phyloP scores from a whole-genome alignment of 208 protist genomes.

The Trypanosoma lewisi region DNA sequence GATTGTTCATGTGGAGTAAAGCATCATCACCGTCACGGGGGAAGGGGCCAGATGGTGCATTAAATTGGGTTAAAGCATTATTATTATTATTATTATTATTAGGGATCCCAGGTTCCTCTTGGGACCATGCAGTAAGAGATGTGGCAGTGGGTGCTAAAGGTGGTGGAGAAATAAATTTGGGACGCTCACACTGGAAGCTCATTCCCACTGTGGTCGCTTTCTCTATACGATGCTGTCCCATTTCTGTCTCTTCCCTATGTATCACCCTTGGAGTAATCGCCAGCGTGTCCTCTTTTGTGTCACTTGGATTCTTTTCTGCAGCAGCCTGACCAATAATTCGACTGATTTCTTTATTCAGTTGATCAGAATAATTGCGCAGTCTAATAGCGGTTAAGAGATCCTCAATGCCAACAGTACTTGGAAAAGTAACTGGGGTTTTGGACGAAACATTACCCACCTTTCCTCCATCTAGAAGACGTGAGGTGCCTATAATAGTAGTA shows the following conservation, averaged over 20 bases:
- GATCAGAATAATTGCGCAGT: constrained; percentile 7
- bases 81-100: not conserved
- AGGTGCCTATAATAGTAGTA: not conserved
- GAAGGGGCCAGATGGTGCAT: not conserved
- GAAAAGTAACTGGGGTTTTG: not conserved
- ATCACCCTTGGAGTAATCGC: not conserved
- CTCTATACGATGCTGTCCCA: not conserved
- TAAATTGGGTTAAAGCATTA: not conserved
- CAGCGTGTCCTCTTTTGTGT: not conserved
- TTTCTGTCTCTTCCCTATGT: not conserved
- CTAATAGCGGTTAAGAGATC: constrained; percentile 1
- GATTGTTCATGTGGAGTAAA: not conserved
- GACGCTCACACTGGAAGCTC: not conserved
- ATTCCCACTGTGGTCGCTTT: not conserved
- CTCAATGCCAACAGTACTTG: constrained; percentile 3
- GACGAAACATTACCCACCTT: not conserved
- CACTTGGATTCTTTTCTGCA: not conserved
- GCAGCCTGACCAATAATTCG: not conserved
- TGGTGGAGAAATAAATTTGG: not conserved
- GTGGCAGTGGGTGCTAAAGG: not conserved
- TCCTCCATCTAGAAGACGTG: not conserved
- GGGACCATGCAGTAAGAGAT: not conserved
- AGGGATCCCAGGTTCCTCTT: not conserved
- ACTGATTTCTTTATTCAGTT: constrained; percentile 1
- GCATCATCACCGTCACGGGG: not conserved